phyloP scores from a whole-genome alignment of 2,329 filamentous ascomycete genomes.

The Alternaria dauci region DNA sequence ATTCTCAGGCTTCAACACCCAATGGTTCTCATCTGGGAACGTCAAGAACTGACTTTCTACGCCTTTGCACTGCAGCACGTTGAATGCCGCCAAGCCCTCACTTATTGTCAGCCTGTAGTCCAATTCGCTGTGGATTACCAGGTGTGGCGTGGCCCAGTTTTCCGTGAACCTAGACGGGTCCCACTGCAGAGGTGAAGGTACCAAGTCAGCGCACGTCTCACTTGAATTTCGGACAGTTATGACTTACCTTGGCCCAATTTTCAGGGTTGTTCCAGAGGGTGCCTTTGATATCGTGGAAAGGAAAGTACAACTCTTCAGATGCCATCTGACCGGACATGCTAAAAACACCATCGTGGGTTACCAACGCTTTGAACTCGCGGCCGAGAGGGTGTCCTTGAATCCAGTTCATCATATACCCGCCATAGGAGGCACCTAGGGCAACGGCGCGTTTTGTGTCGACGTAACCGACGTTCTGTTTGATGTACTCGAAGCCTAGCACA shows the following conservation, averaged over 20 bases:
- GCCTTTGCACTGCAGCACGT: conserved; percentile 77
- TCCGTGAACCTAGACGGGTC: conserved; percentile 64
- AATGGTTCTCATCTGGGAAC: conserved; percentile 82
- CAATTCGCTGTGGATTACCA: conserved; percentile 89
- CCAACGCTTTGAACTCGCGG: conserved; percentile 84
- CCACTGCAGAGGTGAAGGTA: conserved; percentile 49
- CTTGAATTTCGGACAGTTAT: background rate
- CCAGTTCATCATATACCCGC: conserved; percentile 70
- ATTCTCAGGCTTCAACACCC: conserved; percentile 93
- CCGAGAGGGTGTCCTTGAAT: conserved; percentile 87
- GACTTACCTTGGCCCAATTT: conserved; percentile 56
- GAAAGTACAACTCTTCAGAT: conserved; percentile 63
- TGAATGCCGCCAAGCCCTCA: conserved; percentile 86
- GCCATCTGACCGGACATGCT: conserved; percentile 63
- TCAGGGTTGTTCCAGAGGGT: conserved; percentile 51
- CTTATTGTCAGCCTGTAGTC: conserved; percentile 88
- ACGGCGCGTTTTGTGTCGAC: conserved; percentile 75
- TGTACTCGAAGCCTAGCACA: conserved; percentile 77
- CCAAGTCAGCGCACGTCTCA: background rate
- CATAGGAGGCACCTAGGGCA: conserved; percentile 70
- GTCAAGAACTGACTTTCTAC: conserved; percentile 80
- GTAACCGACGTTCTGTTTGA: conserved; percentile 70
- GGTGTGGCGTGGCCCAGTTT: conserved; percentile 85
- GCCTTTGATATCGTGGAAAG: conserved; percentile 55
- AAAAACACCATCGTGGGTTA: conserved; percentile 88